Evolutionary conservation across 257 asterid species (phyloP), one percentile per base, ranked within the genome.

Genomic region (Solanum gracilifrons): DNA sequence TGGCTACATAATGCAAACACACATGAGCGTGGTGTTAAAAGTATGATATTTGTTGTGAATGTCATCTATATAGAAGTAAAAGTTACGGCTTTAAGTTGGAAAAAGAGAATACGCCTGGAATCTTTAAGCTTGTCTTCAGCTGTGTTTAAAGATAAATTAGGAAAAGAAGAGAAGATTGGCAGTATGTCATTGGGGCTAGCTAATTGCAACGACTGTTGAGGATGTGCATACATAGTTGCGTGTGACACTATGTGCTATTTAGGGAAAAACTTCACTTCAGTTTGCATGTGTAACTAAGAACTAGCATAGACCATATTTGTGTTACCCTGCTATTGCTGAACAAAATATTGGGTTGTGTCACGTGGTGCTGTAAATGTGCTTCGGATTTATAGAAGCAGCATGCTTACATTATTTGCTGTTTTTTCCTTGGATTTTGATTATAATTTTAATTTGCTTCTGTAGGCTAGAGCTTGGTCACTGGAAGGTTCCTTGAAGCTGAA

Each of bases 401-500:
- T 80, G 29, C 41, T 16, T 86, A 4, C 55, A 4, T 75, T 13
- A 55, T 41, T 31, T 36, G n/a, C 68, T 27, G 27, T 32, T 68
- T 58, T 48, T 62, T 79, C 32, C 33, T 33, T 83, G 71, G 55
- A 89, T 77, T 88, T 83, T 86, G 73, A 80, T 79, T 73, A 82
- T 88, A 90, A 92, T 46, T 86, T 87, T 51, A 20, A 74, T 85
- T 68, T 89, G 87, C 85, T 89, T 91, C 88, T 91, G 90, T 87
- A 97, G 99, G 94, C 98, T 90, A 92, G 98, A 89, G 93, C 98
- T 51, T 96, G 98, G 96, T 91, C 98, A 37, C 88, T 91, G 23
- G 98, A 96, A 91, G 98, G 95, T 55, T 90, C 97, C 9, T 82
- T 94, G 86, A 96, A 92, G 88, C 92, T 95, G 93, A 97, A 94